Percentiles rank a stretch among this genome's conserved stretches.
Evolutionary conservation across 345 rosid species (phyloP).

Genomic region (Brassica rapa): DNA sequence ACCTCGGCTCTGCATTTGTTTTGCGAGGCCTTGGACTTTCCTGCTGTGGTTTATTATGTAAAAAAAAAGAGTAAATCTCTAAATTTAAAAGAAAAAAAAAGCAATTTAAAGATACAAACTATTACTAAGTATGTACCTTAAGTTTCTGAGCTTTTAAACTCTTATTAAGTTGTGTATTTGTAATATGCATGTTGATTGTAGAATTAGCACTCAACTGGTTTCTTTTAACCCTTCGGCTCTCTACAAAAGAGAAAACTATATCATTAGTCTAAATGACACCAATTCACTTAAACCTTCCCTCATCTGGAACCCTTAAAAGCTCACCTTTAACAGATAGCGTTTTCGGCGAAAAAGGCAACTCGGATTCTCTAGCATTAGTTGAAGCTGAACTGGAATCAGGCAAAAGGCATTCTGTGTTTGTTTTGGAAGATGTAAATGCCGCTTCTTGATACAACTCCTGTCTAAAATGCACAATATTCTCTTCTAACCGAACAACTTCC

Average conservation of each 20-base stretch:
- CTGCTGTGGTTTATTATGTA: conserved; percentile 36
- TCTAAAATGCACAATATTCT: conserved; percentile 66
- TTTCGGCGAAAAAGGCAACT: conserved; percentile 29
- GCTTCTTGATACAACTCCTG: conserved; percentile 80
- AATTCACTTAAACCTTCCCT: not conserved
- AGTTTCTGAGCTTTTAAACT: conserved; percentile 46
- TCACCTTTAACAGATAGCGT: conserved; percentile 46
- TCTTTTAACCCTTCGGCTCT: conserved; percentile 46
- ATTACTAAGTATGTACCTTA: conserved; percentile 38
- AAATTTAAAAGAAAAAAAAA: not conserved
- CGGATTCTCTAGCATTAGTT: conserved; percentile 36
- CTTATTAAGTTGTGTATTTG: conserved; percentile 46
- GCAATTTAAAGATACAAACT: not conserved
- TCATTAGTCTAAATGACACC: not conserved
- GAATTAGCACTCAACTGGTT: conserved; percentile 44
- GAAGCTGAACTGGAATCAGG: conserved; percentile 8
- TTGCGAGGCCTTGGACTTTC: conserved; percentile 41
- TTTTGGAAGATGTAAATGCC: conserved; percentile 51
- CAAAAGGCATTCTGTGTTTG: conserved; percentile 25
- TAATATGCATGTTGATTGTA: conserved; percentile 35
- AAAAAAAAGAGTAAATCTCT: not conserved
- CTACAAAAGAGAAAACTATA: conserved; percentile 30
- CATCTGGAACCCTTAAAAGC: conserved; percentile 1
- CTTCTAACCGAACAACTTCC: conserved; percentile 85
- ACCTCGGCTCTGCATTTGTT: conserved; percentile 49